Percentiles rank a stretch among this genome's conserved stretches.
Conservation (phyloP, 352 stramenopile species). For the Phytophthora hybrid region DNA sequence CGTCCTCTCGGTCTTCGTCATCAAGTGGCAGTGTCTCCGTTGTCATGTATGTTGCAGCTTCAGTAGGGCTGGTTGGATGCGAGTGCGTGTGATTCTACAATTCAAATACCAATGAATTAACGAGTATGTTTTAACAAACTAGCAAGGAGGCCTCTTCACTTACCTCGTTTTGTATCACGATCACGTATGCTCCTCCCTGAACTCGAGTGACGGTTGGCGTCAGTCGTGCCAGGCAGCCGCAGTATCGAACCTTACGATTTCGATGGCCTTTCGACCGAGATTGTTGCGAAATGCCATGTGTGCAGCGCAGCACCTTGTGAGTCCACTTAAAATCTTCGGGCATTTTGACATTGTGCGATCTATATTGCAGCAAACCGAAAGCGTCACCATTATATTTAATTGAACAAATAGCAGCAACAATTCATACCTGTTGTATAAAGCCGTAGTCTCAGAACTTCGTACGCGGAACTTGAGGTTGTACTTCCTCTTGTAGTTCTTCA, state of each 20-base stretch:
- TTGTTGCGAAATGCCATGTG: conserved; percentile 14
- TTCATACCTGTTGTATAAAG: not conserved
- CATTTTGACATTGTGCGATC: not conserved
- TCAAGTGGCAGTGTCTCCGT: conserved; percentile 8
- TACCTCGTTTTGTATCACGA: not conserved
- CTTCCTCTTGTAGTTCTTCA: not conserved
- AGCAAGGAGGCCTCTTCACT: not conserved
- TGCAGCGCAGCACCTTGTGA: conserved; percentile 16
- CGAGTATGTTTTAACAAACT: not conserved
- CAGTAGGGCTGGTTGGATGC: not conserved
- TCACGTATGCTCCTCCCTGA: not conserved
- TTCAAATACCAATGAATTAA: not conserved
- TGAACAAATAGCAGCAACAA: not conserved
- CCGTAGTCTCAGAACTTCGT: not conserved
- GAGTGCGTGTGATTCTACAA: not conserved
- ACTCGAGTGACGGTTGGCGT: not conserved
- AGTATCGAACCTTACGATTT: conserved; percentile 10
- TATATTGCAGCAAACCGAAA: not conserved
- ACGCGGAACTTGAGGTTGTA: not conserved
- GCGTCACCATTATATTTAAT: too few species aligned
- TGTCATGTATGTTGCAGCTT: conserved; percentile 13
- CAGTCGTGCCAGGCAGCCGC: conserved; percentile 6
- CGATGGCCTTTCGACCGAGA: conserved; percentile 15
- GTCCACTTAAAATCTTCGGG: conserved; percentile 3
- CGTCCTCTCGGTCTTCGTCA: conserved; percentile 11